These are phyloP conservation scores for Sporothrix brunneoviolacea DNA, from an alignment of 2,329 filamentous ascomycete genomes.

Conservation along the genomic window DNA sequence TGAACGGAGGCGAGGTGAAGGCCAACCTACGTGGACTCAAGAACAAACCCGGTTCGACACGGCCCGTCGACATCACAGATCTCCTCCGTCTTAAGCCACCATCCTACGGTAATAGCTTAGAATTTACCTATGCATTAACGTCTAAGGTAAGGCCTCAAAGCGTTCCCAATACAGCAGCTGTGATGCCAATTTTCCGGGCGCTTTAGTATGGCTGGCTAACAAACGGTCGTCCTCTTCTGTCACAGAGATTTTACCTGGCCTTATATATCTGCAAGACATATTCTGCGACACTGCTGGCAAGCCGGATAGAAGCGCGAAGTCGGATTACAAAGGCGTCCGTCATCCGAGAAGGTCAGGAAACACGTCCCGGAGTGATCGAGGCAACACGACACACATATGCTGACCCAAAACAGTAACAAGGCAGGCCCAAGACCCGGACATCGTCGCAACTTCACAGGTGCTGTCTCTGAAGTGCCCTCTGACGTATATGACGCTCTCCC, in stretches of 20 bases:
- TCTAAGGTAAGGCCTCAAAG: conserved; percentile 64
- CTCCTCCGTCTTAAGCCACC: conserved; percentile 61
- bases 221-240: neutral
- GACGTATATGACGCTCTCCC: conserved; percentile 72
- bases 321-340: conserved; percentile 77
- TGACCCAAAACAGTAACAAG: conserved; percentile 54
- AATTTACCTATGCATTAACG: conserved; percentile 88
- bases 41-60: conserved; percentile 90
- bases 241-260: conserved; percentile 64
- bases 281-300: conserved; percentile 64
- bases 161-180: too few relatives aligned
- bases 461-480: conserved; percentile 90
- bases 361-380: too few relatives aligned
- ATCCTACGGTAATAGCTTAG: conserved; percentile 67
- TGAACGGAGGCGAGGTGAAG: conserved; percentile 82
- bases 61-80: conserved; percentile 83
- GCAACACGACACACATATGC: conserved; percentile 18
- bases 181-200: too few relatives aligned
- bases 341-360: conserved; percentile 66
- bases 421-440: conserved; percentile 79
- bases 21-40: conserved; percentile 92
- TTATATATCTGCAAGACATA: conserved; percentile 70
- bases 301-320: conserved; percentile 56
- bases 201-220: too few relatives aligned
- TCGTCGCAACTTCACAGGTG: conserved; percentile 79